These are phyloP conservation scores for Chaetoceros tenuissimus DNA, from an alignment of 108 stramenopile species.

Conservation along the genomic window DNA sequence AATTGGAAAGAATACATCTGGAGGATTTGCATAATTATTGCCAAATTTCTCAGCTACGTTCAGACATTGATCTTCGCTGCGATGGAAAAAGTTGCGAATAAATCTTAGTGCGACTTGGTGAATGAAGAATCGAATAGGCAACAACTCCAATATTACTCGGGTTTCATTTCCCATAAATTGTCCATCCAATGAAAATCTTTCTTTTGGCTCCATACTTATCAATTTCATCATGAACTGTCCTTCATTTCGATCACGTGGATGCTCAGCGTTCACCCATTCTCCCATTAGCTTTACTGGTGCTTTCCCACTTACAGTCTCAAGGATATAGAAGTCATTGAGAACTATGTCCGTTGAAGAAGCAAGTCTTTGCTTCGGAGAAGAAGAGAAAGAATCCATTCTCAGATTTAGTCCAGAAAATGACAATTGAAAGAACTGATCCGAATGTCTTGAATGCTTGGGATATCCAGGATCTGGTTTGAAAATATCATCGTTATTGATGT, in stretches of 20 bases:
- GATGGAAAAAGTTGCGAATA: constrained; percentile 53
- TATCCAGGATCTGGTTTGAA: constrained; percentile 26
- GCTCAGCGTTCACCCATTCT: constrained; percentile 82
- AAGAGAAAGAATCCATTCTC: constrained; percentile 49
- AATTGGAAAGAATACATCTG: constrained; percentile 38
- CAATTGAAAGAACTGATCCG: constrained; percentile 51
- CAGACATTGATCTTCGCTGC: constrained; percentile 3
- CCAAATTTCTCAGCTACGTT: constrained; percentile 13
- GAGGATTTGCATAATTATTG: constrained; percentile 29
- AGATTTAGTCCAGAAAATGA: constrained; percentile 43
- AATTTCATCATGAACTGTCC: constrained; percentile 78
- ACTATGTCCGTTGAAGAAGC: constrained; percentile 56
- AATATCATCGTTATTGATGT: constrained; percentile 5
- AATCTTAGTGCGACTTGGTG: constrained; percentile 70
- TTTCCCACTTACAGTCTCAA: constrained; percentile 60
- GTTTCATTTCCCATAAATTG: constrained; percentile 67
- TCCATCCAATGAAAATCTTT: constrained; percentile 46
- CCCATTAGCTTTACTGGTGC: constrained; percentile 68
- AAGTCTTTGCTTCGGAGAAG: constrained; percentile 38
- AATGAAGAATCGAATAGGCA: constrained; percentile 69
- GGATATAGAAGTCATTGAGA: constrained; percentile 56
- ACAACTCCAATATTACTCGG: constrained; percentile 50
- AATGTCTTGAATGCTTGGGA: constrained; percentile 35
- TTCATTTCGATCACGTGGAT: constrained; percentile 66
- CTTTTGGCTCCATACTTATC: constrained; percentile 61